Percentiles rank a stretch among this genome's conserved stretches.
Evolutionary conservation across 2,329 filamentous ascomycete species (phyloP).

Genomic region (Aspergillus intermedius): DNA sequence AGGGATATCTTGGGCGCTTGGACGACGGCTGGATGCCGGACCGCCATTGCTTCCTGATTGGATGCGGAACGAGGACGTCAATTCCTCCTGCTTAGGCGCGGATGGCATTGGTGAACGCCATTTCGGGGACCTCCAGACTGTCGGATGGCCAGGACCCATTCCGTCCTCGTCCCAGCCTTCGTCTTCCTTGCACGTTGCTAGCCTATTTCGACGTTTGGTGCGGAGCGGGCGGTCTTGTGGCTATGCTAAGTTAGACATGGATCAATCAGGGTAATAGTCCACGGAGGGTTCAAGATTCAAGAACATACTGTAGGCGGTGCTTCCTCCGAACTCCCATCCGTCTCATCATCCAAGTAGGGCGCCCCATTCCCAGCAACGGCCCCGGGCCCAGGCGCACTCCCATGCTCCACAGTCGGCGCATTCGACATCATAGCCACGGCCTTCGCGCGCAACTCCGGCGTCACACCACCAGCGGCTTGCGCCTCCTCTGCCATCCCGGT

Average conservation of each 20-base stretch:
- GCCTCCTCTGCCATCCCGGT: slow-evolving; percentile 38
- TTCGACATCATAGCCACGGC: slow-evolving; percentile 28
- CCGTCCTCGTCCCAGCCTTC: slow-evolving; percentile 17
- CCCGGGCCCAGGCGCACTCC: slow-evolving; percentile 6
- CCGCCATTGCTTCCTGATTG: slow-evolving; percentile 22
- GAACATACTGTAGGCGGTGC: slow-evolving; percentile 36
- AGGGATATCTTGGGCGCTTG: neutral
- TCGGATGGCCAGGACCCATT: neutral
- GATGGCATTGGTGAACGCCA: slow-evolving; percentile 12
- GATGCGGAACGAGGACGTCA: slow-evolving; percentile 33
- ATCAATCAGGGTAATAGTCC: slow-evolving; percentile 1
- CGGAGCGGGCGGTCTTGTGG: slow-evolving; percentile 43
- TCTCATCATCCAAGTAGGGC: slow-evolving; percentile 35
- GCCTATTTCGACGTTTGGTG: slow-evolving; percentile 37
- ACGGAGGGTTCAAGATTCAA: neutral
- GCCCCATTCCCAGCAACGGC: slow-evolving; percentile 15
- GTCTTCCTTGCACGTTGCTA: slow-evolving; percentile 18
- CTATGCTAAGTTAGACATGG: slow-evolving; percentile 17
- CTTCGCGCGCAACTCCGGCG: slow-evolving; percentile 32
- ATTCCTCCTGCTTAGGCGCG: slow-evolving; percentile 31
- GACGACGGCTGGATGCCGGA: neutral
- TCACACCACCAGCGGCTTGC: slow-evolving; percentile 18
- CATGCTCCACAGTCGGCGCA: slow-evolving; percentile 18
- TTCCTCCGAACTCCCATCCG: slow-evolving; percentile 39
- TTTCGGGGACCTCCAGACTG: neutral